Evolutionary conservation across 164 flowering plant species (phyloP), one percentile per base, ranked within the genome.

Genomic region (Nymphaea colorata): DNA sequence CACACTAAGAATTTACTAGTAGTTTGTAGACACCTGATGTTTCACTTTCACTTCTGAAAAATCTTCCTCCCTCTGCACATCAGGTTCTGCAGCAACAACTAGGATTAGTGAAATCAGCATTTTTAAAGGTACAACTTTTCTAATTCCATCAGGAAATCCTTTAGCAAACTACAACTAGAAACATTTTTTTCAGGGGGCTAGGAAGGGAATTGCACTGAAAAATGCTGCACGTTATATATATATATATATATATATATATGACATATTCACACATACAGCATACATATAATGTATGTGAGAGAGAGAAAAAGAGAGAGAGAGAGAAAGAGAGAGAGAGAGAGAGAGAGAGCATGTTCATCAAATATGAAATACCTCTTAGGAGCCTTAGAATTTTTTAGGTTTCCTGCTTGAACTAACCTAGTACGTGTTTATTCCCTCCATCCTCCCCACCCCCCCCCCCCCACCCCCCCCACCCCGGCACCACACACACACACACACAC

Each of bases 41-140:
- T 79, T 86, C 61, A 86, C 81, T 75, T 80, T 90, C 64, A 93
- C 96, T 79, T 93, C 98, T 43, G 89, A 85, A 62, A 90, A 89
- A 41, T 90, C 91, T 79, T 86, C 93, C 73, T 90, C 91, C 66
- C 63, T 69, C 62, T 67, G 76, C 70, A 77, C 43, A 66, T 78
- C 87, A 53, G 25, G 63, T 69, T 76, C 94, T 84, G 87, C 47
- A 42, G 71, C 62, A 73, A 70, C 42, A 78, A 55, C 68, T 61
- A 70, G 42, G 16, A 18, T 17, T 68, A 61, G 25, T 61, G 17
- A 61, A 25, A 6, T 15, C 63, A 61, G 63, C 41, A 25, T 1
- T 0, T 25, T 25, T 5, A 61, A 12, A 6, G 55, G 12, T 47
- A 12, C 55, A 6, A 6, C 55, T 47, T 7, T 6, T 6, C 55